Base-by-base conservation (phyloP, 371 early-diverging fungal species). In the Mucor racemosus region DNA sequence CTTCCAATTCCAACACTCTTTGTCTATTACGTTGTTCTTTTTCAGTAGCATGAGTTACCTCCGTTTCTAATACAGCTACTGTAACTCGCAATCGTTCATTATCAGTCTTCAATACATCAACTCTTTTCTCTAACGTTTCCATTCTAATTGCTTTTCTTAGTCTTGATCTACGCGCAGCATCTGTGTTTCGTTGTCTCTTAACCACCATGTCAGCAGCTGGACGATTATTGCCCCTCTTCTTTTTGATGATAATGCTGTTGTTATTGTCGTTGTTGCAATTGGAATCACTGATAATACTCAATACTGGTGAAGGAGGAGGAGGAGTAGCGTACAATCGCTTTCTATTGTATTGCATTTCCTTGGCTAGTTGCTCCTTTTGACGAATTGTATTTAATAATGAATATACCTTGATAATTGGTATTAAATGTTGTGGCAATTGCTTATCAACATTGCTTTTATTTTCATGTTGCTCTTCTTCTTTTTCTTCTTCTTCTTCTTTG, bases 91-190 rank as follows among this genome's bases (percentile, higher is more conserved):
- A 73, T 19, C 68, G 70, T 56, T 69, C 73, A 71, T 94, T 92
- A 60, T 93, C 87, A 13, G 69, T 64, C 73, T 91, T 91, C 8
- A 96, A 84, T 50, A 85, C 83, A 3, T 76, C 75, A n/a, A 92
- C 92, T 64, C 86, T 82, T 42, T 62, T 66, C 77, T 95, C 95
- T 26, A 96, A 87, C 26, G 86, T 76, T 66, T 92, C 92, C 70
- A 95, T 84, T 61, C 86, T 84, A 54, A 84, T 78, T 41, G 89
- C 80, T 84, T 94, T 95, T 71, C 91, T 88, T 60, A 87, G 79
- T 41, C 96, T 91, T 26, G 93, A 92, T 66, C 96, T 92, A 36
- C 96, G 89, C 21, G 96, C 96, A 5, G 96, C 95, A 67, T 94
- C 94, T 9, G 94, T 95, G 81, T 95, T 95, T 75, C 90, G 90